Conservation (phyloP, 2,329 filamentous ascomycete species). For the Monilinia laxa region DNA sequence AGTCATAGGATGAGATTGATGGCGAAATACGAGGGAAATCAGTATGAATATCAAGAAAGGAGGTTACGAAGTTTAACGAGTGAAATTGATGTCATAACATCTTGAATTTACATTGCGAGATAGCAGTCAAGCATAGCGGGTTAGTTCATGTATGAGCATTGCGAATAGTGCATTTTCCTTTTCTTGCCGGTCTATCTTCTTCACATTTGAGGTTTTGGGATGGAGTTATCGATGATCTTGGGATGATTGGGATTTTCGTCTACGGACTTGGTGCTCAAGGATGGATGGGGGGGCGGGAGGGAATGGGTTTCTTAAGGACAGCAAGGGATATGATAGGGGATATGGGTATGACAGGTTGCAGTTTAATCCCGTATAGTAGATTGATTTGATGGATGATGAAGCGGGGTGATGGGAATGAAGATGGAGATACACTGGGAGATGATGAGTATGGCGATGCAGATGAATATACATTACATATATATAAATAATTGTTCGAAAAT, state of each 20-base stretch:
- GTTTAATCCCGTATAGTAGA: neutral
- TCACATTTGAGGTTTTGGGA: neutral
- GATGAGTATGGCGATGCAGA: neutral
- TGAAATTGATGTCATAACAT: constrained; percentile 7
- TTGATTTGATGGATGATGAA: neutral
- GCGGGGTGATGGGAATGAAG: neutral
- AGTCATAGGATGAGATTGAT: neutral
- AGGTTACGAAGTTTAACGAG: neutral
- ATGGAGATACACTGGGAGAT: neutral
- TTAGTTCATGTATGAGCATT: constrained; percentile 14
- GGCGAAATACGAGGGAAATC: neutral
- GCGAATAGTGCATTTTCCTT: neutral
- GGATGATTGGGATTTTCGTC: neutral
- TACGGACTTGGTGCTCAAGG: neutral
- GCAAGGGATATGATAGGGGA: neutral
- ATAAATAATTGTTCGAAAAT: constrained; percentile 9
- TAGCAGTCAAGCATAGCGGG: constrained; percentile 9
- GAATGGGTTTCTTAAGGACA: neutral
- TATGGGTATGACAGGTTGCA: constrained; percentile 1
- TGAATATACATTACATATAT: neutral
- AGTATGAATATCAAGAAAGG: neutral
- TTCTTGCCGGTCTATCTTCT: neutral
- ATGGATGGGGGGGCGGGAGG: neutral
- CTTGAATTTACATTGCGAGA: neutral
- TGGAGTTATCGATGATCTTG: constrained; percentile 8